Percentiles rank a stretch among this genome's conserved stretches.
Conservation (phyloP, 306 rosid species). For the Acacia acuminata region DNA sequence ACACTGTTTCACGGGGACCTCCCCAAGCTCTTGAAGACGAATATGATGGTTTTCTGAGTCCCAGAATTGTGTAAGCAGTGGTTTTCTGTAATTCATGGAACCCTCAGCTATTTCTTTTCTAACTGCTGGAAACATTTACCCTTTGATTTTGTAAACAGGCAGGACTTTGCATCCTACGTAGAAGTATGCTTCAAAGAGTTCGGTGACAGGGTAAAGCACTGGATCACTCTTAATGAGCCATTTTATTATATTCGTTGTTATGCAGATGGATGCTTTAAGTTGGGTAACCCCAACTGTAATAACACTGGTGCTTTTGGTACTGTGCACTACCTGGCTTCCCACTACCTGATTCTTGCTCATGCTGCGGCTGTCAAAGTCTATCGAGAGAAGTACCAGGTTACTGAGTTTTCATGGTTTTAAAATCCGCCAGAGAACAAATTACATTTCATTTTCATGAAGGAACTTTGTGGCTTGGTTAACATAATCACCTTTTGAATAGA, state of each 20-base stretch:
- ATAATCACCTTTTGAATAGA: conserved; percentile 25
- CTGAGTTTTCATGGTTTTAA: background rate
- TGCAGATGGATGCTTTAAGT: conserved; percentile 54
- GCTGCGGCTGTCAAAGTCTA: conserved; percentile 61
- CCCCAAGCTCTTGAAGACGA: conserved; percentile 45
- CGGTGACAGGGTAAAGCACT: conserved; percentile 72
- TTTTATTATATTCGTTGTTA: conserved; percentile 33
- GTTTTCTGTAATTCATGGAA: background rate
- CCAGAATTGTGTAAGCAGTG: conserved; percentile 36
- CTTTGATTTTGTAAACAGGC: conserved; percentile 34
- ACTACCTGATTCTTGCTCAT: conserved; percentile 59
- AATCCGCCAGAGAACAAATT: background rate
- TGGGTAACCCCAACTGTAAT: conserved; percentile 37
- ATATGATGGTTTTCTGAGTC: conserved; percentile 44
- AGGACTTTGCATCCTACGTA: conserved; percentile 54
- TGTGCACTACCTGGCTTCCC: conserved; percentile 59
- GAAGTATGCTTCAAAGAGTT: conserved; percentile 64
- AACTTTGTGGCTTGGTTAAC: background rate
- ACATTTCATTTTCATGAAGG: background rate
- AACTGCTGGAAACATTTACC: conserved; percentile 2
- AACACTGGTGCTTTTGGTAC: conserved; percentile 48
- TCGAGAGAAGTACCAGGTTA: conserved; percentile 50
- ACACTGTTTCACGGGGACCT: conserved; percentile 52
- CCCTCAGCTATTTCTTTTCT: background rate
- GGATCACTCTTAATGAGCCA: conserved; percentile 77